Base-by-base conservation (phyloP, 176 grass and related monocot genomes). In the Otatea glauca region DNA sequence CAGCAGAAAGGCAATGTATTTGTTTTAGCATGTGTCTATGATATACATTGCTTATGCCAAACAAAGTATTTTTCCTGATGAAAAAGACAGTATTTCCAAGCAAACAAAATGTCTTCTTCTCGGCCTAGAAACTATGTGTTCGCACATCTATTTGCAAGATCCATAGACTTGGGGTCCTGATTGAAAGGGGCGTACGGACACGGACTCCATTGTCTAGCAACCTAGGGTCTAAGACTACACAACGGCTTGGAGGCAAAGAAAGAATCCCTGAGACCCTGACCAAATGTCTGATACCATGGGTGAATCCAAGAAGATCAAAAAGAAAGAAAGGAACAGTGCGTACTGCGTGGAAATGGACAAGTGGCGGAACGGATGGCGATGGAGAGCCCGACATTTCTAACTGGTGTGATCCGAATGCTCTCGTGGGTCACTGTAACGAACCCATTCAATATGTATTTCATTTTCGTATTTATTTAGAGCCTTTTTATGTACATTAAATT, bases 261-360 rank as follows among this genome's bases (percentile, higher is more conserved):
- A 65, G 45, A 16, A 53, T 65, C 35, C 13, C 43, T 10, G 43
- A 44, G 43, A 11, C 43, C 9, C 45, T 74, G 23, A 34, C 16
- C 4, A 66, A 55, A 69, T 34, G n/a, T 23, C 34, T 24, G 32
- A 68, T 51, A 32, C 18, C 37, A 65, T 16, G 18, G 62, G 38
- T 47, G 15, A 25, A 65, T 13, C 60, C 67, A 41, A 81, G 35
- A 8, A 63, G 42, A 83, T 23, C 54, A 54, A 54, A 54, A 18
- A 60, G 51, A 70, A 39, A 4, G 65, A 70, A 77, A 82, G 50
- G 63, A 16, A 70, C 63, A 48, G 39, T 45, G 61, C 8, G 60
- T 8, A 5, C 48, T 10, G 65, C 21, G 78, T 37, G 9, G 32
- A 18, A 29, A 10, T 14, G 24, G 73, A 77, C 34, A 32, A 18